Base-by-base conservation (phyloP, 805 yeast species). In the Clavispora fructus region DNA sequence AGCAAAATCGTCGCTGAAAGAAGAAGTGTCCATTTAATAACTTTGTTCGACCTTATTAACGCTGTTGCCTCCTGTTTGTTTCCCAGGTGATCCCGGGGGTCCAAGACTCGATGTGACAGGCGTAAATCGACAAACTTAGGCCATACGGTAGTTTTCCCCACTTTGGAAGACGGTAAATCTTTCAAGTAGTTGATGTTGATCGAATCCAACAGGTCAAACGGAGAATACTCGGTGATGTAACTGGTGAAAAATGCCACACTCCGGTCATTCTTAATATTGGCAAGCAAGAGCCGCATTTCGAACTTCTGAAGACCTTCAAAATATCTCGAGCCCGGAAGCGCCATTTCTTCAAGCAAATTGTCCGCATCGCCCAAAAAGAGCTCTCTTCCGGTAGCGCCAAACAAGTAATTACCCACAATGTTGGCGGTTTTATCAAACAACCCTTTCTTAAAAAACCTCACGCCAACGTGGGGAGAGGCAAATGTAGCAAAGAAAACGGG, bases 201-300 rank as follows among this genome's bases (percentile, higher is more conserved):
- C 16, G 60, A 58, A 41, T 74, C 75, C 75, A 78, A 76, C 41
- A 69, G 66, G 31, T 81, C 82, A 60, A 89, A 90, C 1, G 96
- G 96, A 45, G 87, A 80, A 49, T 74, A 77, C 28, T 82, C 74
- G 4, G 92, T 74, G 47, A 92, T 84, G 62, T 73, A 90, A 0
- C 95, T 75, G 0, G 97, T 88, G 66, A 81, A 87, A 62, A 89
- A 92, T 13, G 92, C 84, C 7, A 91, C 98, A 0, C 95, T 80
- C 48, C 97, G 73, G 64, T 91, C 98, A 59, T 87, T 83, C 46
- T 82, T 74, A 23, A 84, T 75, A 64, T 92, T 91, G 9, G 96
- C 90, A 46, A 89, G 69, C 2, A 81, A 61, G 3, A 79, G 68
- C 44, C 85, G 74, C 45, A 75, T 72, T 49, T 80, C 67, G 61